Evolutionary conservation across 371 early-diverging fungal species (phyloP), one percentile per base, ranked within the genome.

Genomic region (Amoeboaphelidium protococcarum): DNA sequence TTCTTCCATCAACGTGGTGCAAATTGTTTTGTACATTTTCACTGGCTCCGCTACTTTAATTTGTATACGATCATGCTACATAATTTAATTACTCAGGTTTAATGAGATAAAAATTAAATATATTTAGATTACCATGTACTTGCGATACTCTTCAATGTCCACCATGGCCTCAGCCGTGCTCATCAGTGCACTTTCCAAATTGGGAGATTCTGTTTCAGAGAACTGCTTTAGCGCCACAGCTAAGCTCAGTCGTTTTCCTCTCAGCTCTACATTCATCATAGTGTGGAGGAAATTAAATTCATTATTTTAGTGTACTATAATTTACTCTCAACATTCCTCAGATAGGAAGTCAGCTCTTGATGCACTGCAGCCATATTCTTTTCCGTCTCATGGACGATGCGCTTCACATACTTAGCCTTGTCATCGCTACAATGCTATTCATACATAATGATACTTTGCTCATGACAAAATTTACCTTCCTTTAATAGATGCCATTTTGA

Each of bases 1-100:
- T 21, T 59, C 53, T 13, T 40, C 50, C 50, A 16, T 42, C 22
- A 42, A 13, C 6, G 4, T 42, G 6, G 10, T 42, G 21, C 42
- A 42, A 6, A 42, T 42, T 19, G 22, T 12, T 12, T 42, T 42
- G 22, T 42, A 42, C 4, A 42, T 4, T 19, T 42, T 13, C 22
- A 42, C n/a, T 6, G 13, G 13, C 22, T 42, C 20, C 4, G 10
- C 21, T 4, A 22, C 42, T 19, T 22, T 13, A 42, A 19, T 22
- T 4, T 42, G n/a, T 4, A 42, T 42, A 6, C 42, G 10, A 21
- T 42, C 42, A 19, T 19, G 13, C 42, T 42, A 42, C 6, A 19
- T 4, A n/a, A n/a, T n/a, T n/a, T n/a, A n/a, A n/a, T n/a, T n/a
- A n/a, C n/a, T n/a, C n/a, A n/a, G n/a, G n/a, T n/a, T n/a, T n/a